Evolutionary conservation across 2,329 filamentous ascomycete genomes (phyloP), one percentile per base, ranked within the genome.

Genomic region (Pseudopyrenochaeta lycopersici): DNA sequence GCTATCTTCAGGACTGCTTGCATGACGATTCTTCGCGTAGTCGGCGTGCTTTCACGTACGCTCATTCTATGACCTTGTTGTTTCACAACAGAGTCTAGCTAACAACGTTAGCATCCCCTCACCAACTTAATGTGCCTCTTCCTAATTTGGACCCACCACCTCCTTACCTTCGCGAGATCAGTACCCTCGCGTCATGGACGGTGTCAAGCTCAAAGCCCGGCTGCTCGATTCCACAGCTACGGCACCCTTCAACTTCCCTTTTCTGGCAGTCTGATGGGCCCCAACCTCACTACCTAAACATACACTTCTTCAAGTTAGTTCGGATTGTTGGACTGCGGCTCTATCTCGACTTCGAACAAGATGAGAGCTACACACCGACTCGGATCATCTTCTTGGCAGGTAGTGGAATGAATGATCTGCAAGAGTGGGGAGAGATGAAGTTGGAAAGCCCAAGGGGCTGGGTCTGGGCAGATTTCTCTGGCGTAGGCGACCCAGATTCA

Each of bases 331-430:
- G 88, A 23, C 87, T 95, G 46, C 84, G 90, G n/a, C 86, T 95
- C 66, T 93, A 90, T 64, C 88, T 99, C 39, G 93, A 99, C 78
- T 97, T 96, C 75, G 88, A 89, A 58, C 86, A 91, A 48, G 95
- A 99, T 76, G 95, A 99, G 77, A 95, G 90, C 38, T 99, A 99
- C 75, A 99, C 95, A 2, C 95, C 95, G 0, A 98, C 93, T 1
- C 91, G 92, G 67, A 96, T 99, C 68, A 81, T 90, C 41, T 92
- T 98, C 71, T 86, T 90, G 32, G 94, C 93, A 0, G 95, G 95
- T 11, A 97, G 92, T 59, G 92, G 92, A 39, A 90, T 92, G 61
- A 95, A 98, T 75, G 92, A 96, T 70, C 85, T 98, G 9, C 89
- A 96, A 48, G 90, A 95, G 58, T 98, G 97, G 74, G 88, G 88